Evolutionary conservation across 2,329 filamentous ascomycete species (phyloP), one percentile per base, ranked within the genome.

Genomic region (Ceratocystis albifundus): DNA sequence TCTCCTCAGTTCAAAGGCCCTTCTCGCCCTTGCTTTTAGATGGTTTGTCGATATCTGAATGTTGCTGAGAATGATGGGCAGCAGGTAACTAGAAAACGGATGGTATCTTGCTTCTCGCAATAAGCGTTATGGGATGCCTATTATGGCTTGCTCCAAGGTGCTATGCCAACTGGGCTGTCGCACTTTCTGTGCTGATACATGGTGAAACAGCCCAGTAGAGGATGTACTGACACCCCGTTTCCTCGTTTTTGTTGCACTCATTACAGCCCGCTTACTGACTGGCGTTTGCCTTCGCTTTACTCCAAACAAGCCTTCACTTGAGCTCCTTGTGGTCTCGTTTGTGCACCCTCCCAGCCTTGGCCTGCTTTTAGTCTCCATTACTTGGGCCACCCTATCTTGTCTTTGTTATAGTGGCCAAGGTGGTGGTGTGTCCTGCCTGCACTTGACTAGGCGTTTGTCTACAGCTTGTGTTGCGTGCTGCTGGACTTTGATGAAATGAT

Each of bases 401-500:
- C 22, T 25, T 22, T 53, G 48, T 4, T 25, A 53, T 22, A 15
- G 48, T 53, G 48, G 22, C 15, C 28, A 28, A 28, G 15, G 22
- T 53, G 15, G 22, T n/a, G n/a, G n/a, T n/a, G n/a, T 8, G 12
- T 25, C 3, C 25, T 62, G 22, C 41, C 36, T 62, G 22, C 10
- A 4, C 22, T n/a, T 61, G 55, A 4, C 12, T 12, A 41, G 4
- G 36, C 7, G 17, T 61, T 17, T 48, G 1, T 30, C 17, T 59
- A 17, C 25, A 36, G 5, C 5, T 25, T 32, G 25, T 59, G n/a
- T 7, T 59, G 25, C 22, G 17, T 36, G 15, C 15, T 32, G 25
- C 17, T n/a, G 36, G 45, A 36, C 15, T 22, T 67, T 53, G 45
- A 62, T 59, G 17, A 48, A 46, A 32, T 53, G 41, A 61, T 63